phyloP scores from a whole-genome alignment of 2,329 filamentous ascomycete species.

The Parascedosporium putredinis region DNA sequence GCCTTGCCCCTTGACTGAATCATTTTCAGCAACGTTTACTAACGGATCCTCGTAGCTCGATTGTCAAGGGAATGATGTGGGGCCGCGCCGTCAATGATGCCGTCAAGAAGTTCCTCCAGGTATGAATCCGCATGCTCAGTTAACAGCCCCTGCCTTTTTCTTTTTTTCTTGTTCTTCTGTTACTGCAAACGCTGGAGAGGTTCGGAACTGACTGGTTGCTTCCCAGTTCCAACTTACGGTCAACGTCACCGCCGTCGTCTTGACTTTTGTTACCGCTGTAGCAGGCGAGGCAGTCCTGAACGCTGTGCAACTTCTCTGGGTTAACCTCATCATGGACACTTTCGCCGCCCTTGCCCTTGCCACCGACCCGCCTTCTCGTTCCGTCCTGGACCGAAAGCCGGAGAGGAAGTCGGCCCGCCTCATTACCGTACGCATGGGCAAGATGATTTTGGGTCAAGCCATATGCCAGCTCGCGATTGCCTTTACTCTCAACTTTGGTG shows the following conservation, averaged over 20 bases:
- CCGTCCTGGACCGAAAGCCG: constrained; percentile 31
- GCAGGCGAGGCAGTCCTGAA: constrained; percentile 45
- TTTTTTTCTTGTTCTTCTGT: no score
- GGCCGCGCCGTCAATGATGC: constrained; percentile 53
- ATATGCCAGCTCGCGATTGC: constrained; percentile 51
- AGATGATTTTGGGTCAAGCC: constrained; percentile 53
- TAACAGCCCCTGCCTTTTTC: no score
- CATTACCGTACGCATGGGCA: constrained; percentile 61
- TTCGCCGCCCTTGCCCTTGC: constrained; percentile 42
- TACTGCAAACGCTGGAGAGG: no score
- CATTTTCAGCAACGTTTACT: background rate
- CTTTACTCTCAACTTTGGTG: constrained; percentile 51
- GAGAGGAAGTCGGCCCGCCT: constrained; percentile 58
- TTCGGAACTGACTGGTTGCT: no score
- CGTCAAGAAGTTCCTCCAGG: constrained; percentile 53
- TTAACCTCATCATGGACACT: constrained; percentile 55
- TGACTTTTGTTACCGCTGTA: constrained; percentile 49
- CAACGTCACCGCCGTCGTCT: constrained; percentile 49
- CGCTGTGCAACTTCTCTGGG: constrained; percentile 51
- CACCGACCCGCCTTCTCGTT: constrained; percentile 22
- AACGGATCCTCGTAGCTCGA: no score
- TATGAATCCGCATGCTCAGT: constrained; percentile 12
- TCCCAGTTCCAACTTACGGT: constrained; percentile 48
- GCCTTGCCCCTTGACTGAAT: background rate
- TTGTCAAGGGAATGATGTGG: constrained; percentile 53